These are phyloP conservation scores for Rhodofomes roseus DNA, from an alignment of 1,284 basidiomycete species.

Conservation along the genomic window DNA sequence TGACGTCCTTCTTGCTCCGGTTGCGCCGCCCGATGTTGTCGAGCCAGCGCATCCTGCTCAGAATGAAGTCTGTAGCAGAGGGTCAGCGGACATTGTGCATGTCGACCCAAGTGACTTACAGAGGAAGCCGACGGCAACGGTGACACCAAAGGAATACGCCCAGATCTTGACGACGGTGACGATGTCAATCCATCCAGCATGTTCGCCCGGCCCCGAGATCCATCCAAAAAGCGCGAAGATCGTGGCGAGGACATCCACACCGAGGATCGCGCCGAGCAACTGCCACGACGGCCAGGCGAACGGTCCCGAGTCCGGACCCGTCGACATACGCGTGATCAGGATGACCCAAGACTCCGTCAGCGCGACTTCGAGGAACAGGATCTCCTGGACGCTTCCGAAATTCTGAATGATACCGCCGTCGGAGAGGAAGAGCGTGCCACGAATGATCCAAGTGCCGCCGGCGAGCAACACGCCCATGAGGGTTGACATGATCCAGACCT, in stretches of 20 bases:
- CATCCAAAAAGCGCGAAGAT: slow-evolving; percentile 10
- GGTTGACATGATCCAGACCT: slow-evolving; percentile 10
- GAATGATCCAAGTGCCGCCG: slow-evolving; percentile 12
- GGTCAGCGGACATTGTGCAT: neutral
- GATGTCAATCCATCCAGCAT: slow-evolving; percentile 10
- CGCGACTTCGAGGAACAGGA: slow-evolving; percentile 10
- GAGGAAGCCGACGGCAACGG: slow-evolving; percentile 6
- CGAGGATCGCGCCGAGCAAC: slow-evolving; percentile 8
- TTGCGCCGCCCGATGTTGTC: slow-evolving; percentile 8
- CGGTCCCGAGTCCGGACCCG: slow-evolving; percentile 6
- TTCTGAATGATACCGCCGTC: slow-evolving; percentile 10
- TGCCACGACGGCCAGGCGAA: slow-evolving; percentile 11
- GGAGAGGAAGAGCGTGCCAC: slow-evolving; percentile 6
- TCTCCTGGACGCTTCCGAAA: slow-evolving; percentile 11
- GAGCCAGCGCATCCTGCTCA: slow-evolving; percentile 6
- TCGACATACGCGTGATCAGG: slow-evolving; percentile 7
- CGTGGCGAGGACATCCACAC: slow-evolving; percentile 8
- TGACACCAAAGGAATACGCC: slow-evolving; percentile 8
- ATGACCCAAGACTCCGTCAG: slow-evolving; percentile 11
- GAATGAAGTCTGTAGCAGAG: slow-evolving; percentile 1
- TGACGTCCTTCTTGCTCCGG: slow-evolving; percentile 7
- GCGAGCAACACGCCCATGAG: slow-evolving; percentile 7
- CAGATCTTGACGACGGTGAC: slow-evolving; percentile 12
- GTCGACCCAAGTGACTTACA: neutral
- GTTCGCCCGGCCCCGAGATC: slow-evolving; percentile 7